Evolutionary conservation across 495 filamentous ascomycete species (phyloP).

Genomic region (Podospora fimiseda): DNA sequence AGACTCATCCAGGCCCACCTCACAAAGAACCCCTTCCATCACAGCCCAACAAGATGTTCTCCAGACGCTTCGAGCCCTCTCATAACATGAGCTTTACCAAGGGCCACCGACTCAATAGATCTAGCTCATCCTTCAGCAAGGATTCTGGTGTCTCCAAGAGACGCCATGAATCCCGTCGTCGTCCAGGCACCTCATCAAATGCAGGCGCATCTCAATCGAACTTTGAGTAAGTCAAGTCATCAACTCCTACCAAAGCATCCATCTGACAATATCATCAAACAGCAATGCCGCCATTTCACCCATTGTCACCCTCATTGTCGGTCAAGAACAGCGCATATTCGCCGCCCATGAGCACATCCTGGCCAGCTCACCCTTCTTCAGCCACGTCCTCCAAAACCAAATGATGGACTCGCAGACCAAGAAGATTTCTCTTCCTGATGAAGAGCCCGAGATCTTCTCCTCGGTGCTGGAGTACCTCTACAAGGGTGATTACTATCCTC

Average conservation of each 20-base stretch:
- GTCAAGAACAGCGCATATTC: constrained; percentile 74
- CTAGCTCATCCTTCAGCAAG: constrained; percentile 42
- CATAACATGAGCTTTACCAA: constrained; percentile 42
- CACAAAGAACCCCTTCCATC: too few species aligned
- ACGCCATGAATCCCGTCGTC: constrained; percentile 35
- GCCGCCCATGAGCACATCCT: constrained; percentile 86
- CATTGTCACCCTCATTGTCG: constrained; percentile 74
- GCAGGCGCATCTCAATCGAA: constrained; percentile 22
- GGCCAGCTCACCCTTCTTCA: constrained; percentile 69
- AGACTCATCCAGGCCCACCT: too few species aligned
- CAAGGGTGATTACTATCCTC: constrained; percentile 84
- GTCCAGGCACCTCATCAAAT: constrained; percentile 33
- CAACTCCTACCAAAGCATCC: too few species aligned
- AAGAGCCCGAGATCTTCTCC: constrained; percentile 85
- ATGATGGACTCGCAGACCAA: constrained; percentile 60
- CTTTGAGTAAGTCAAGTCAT: constrained; percentile 28
- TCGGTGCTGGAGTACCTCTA: constrained; percentile 88
- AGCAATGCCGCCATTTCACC: constrained; percentile 56
- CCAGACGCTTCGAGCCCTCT: constrained; percentile 33
- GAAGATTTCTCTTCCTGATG: constrained; percentile 72
- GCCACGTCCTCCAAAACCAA: constrained; percentile 50
- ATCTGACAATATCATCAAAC: too few species aligned
- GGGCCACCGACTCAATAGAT: constrained; percentile 31
- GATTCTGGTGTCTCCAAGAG: constrained; percentile 40
- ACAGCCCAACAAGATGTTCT: constrained; percentile 32